Evolutionary conservation across 2,329 filamentous ascomycete species (phyloP).

Genomic region (Pestalotiopsis sp.): DNA sequence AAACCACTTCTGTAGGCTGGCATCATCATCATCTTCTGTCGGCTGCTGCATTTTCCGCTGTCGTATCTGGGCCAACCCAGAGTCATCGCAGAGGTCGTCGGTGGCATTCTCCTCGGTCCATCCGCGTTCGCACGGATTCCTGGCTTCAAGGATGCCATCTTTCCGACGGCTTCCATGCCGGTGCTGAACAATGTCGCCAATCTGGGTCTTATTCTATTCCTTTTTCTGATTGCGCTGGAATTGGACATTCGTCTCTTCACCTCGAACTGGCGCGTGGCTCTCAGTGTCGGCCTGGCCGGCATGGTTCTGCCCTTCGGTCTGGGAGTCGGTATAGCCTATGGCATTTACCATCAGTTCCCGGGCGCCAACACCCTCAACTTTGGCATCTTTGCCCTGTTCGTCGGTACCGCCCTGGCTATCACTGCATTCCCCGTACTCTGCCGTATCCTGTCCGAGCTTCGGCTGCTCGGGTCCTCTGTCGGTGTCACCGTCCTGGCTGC

Average conservation of each 20-base stretch:
- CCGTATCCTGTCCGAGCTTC: conserved; percentile 88
- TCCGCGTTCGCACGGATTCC: conserved; percentile 76
- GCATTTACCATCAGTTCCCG: conserved; percentile 69
- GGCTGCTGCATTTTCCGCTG: conserved; percentile 71
- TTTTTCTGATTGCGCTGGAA: conserved; percentile 77
- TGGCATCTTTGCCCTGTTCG: conserved; percentile 65
- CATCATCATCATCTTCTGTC: conserved; percentile 75
- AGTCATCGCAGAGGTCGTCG: conserved; percentile 79
- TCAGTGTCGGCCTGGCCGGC: conserved; percentile 68
- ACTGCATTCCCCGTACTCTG: conserved; percentile 91
- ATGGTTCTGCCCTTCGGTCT: conserved; percentile 75
- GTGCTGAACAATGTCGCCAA: conserved; percentile 72
- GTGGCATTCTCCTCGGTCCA: conserved; percentile 73
- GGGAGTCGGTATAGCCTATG: conserved; percentile 70
- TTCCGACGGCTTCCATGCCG: conserved; percentile 67
- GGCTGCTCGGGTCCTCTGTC: conserved; percentile 79
- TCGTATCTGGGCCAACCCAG: conserved; percentile 73
- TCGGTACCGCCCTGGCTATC: conserved; percentile 91
- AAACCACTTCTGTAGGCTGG: conserved; percentile 50
- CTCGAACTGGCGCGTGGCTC: conserved; percentile 71
- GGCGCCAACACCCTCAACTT: conserved; percentile 34
- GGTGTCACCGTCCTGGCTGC: conserved; percentile 90
- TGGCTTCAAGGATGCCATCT: conserved; percentile 68
- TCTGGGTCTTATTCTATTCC: conserved; percentile 70
- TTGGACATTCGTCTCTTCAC: conserved; percentile 70